A percentile compares a stretch with the other conserved stretches of the same genome.
phyloP scores from a whole-genome alignment of 208 protist species.

The Crithidia expoeki region DNA sequence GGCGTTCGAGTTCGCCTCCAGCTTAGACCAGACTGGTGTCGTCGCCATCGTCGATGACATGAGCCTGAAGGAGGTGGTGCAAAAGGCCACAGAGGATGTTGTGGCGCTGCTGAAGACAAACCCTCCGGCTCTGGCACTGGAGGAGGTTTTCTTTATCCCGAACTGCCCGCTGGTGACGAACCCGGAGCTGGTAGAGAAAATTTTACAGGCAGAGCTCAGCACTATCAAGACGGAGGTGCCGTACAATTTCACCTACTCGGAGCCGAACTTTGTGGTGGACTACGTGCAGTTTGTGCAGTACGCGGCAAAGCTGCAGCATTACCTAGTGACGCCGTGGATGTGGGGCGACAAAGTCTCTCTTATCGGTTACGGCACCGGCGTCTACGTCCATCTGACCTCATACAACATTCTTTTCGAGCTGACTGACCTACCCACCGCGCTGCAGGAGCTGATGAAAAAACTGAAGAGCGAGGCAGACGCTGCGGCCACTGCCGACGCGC shows the following conservation, averaged over 20 bases:
- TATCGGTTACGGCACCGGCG: conserved; percentile 59
- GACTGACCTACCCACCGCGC: conserved; percentile 20
- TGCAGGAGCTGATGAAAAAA: conserved; percentile 42
- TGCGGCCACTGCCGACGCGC: conserved; percentile 6
- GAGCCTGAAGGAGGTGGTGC: conserved; percentile 38
- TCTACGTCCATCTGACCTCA: conserved; percentile 81
- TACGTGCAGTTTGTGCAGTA: conserved; percentile 78
- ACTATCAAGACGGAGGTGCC: conserved; percentile 31
- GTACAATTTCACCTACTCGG: conserved; percentile 75
- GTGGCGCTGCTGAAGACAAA: conserved; percentile 33
- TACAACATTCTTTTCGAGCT: conserved; percentile 78
- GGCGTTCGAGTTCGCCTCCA: conserved; percentile 76
- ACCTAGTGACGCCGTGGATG: conserved; percentile 80
- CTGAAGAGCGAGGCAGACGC: conserved; percentile 31
- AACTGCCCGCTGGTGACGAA: conserved; percentile 63
- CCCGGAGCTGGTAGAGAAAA: conserved; percentile 46
- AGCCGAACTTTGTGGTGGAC: conserved; percentile 86
- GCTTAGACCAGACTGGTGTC: conserved; percentile 42
- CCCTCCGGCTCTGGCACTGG: conserved; percentile 44
- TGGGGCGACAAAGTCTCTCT: conserved; percentile 80
- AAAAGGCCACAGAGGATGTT: conserved; percentile 41
- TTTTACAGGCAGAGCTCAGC: conserved; percentile 54
- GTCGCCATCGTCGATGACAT: conserved; percentile 57
- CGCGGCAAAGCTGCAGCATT: conserved; percentile 62
- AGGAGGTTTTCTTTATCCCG: conserved; percentile 61